Evolutionary conservation across 2,329 filamentous ascomycete species (phyloP), one percentile per base, ranked within the genome.

Genomic region (Nemania abortiva): DNA sequence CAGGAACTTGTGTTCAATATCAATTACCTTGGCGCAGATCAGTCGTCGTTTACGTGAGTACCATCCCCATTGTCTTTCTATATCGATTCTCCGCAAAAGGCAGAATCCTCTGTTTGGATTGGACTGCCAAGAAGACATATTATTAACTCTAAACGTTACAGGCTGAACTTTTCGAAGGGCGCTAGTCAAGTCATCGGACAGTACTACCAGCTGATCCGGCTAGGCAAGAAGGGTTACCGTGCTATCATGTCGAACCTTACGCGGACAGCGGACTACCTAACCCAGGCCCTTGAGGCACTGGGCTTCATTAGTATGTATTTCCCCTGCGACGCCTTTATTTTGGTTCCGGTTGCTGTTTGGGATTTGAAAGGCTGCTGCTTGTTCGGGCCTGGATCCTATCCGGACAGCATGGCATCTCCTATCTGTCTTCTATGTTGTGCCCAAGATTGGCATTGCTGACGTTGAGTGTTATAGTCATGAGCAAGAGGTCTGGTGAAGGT

Each of bases 1-100:
- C 87, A 95, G 78, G 95, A 98, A 77, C 90, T 98, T 24, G 94
- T 98, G 76, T 98, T 98, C 89, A 98, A 97, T 87, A 98, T 98
- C 88, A 98, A 98, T 87, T 98, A 98, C 83, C 91, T 98, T 6
- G 95, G 95, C 58, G 95, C 95, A 11, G 94, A 98, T 78, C 95
- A 98, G 80, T 92, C 94, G 1, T 97, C 94, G 2, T 98, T 98
- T 84, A 98, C 95, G 68, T 70, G 24, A 70, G 68, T 70, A 29
- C 1, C 13, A 24, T n/a, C 9, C 24, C 22, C 2, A 27, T 5
- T 29, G 15, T 29, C 9, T 53, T 27, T 20, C 11, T 31, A 34
- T 22, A 3, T 15, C 24, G 15, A 18, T n/a, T 7, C 9, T 3
- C 18, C 15, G 4, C 10, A 3, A 9, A 18, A 34, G 18, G 10